phyloP scores from a whole-genome alignment of 1,284 basidiomycete species.

The Takashimella tepidaria region DNA sequence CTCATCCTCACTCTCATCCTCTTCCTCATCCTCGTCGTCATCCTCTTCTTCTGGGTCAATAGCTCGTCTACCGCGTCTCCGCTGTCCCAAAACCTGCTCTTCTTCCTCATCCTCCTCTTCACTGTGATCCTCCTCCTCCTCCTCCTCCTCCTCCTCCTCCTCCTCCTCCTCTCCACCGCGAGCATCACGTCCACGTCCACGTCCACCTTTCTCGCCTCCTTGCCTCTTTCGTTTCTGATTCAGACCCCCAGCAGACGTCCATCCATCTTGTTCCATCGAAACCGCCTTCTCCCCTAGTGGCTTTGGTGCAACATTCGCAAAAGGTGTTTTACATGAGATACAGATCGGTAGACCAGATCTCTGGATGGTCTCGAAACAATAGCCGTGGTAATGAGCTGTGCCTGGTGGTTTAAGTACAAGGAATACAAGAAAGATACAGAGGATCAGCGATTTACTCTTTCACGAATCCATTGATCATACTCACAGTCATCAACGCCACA shows the following conservation, averaged over 20 bases:
- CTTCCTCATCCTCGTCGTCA: too few species aligned
- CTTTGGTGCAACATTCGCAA: slow-evolving; percentile 13
- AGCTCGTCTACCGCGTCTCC: too few species aligned
- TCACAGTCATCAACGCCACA: slow-evolving; percentile 30
- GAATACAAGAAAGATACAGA: neutral
- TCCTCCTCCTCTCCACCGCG: neutral
- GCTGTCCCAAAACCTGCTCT: too few species aligned
- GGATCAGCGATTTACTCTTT: too few species aligned
- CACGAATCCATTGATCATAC: slow-evolving; percentile 1
- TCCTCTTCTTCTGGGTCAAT: too few species aligned
- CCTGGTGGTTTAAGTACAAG: slow-evolving; percentile 9
- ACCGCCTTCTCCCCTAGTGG: slow-evolving; percentile 39
- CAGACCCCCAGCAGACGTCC: slow-evolving; percentile 6
- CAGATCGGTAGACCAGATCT: slow-evolving; percentile 22
- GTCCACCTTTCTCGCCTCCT: slow-evolving; percentile 3
- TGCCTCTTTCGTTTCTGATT: slow-evolving; percentile 12
- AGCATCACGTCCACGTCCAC: slow-evolving; percentile 13
- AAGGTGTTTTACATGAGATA: slow-evolving; percentile 22
- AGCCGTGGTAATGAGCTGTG: slow-evolving; percentile 33
- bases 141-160: slow-evolving; percentile 19
- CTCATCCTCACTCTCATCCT: too few species aligned
- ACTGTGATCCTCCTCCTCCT: slow-evolving; percentile 13
- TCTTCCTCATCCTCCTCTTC: neutral
- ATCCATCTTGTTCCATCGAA: slow-evolving; percentile 27
- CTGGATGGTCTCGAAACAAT: slow-evolving; percentile 29